These are phyloP conservation scores for Ophiorrhiza pumila DNA, from an alignment of 257 asterid species.

Conservation along the genomic window DNA sequence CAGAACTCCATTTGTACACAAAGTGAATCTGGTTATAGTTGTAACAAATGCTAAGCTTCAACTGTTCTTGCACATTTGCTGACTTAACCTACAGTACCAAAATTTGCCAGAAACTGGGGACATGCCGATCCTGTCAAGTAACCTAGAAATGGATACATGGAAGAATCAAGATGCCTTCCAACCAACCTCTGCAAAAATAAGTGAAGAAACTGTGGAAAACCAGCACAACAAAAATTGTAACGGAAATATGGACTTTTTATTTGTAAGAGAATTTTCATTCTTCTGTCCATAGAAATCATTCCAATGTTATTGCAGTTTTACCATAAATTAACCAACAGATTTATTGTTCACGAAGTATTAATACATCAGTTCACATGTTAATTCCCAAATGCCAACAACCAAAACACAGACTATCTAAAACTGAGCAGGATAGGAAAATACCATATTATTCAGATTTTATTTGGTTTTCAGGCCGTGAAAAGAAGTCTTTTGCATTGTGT, in stretches of 20 bases:
- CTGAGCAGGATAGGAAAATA: neutral
- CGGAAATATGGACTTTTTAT: neutral
- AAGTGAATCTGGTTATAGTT: neutral
- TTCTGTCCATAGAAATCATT: neutral
- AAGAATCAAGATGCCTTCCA: neutral
- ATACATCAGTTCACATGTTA: neutral
- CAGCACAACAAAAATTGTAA: neutral
- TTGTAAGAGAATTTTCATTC: neutral
- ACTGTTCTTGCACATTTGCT: neutral
- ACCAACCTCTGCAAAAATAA: neutral
- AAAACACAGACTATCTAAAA: neutral
- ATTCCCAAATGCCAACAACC: neutral
- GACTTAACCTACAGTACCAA: neutral
- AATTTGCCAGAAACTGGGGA: neutral
- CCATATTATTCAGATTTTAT: constrained; percentile 28
- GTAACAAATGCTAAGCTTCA: neutral
- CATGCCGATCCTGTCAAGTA: constrained; percentile 2
- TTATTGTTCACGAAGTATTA: neutral
- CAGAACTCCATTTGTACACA: neutral
- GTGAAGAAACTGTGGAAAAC: neutral
- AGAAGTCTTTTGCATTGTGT: constrained; percentile 62
- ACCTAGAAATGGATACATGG: neutral
- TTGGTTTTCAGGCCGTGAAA: constrained; percentile 47
- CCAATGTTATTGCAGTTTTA: neutral
- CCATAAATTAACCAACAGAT: neutral